Percentiles rank a stretch among this genome's conserved stretches.
These are phyloP conservation scores for Oxytropis ochrocephala DNA, from an alignment of 306 rosid species.

Conservation along the genomic window DNA sequence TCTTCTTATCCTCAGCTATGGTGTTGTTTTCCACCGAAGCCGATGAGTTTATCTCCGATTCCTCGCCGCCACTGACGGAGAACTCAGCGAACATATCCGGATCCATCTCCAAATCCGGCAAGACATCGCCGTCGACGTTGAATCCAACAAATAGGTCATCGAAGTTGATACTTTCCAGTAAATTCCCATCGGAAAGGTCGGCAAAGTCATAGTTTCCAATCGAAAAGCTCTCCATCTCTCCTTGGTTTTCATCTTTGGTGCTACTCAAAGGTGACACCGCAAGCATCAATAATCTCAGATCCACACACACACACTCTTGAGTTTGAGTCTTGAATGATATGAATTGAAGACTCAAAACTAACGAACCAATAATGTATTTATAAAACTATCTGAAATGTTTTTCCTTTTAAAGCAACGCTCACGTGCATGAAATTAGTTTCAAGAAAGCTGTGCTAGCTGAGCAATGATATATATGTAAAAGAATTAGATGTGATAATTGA, in stretches of 20 bases:
- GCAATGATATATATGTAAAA: too few species aligned
- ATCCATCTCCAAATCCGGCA: constrained; percentile 85
- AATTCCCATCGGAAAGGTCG: constrained; percentile 46
- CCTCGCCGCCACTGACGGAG: constrained; percentile 35
- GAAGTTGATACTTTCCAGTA: constrained; percentile 68
- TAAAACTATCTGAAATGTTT: background rate
- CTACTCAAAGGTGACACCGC: constrained; percentile 58
- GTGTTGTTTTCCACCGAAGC: constrained; percentile 24
- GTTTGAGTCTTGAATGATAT: too few species aligned
- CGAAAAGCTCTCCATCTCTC: constrained; percentile 53
- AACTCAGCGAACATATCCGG: constrained; percentile 59
- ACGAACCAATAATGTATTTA: too few species aligned
- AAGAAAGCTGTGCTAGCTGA: too few species aligned
- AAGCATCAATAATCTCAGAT: constrained; percentile 50
- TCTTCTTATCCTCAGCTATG: background rate
- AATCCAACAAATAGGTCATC: constrained; percentile 66
- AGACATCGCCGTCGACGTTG: constrained; percentile 46
- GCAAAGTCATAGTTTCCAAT: constrained; percentile 35
- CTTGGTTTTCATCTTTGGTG: constrained; percentile 50
- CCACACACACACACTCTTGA: too few species aligned
- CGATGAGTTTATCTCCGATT: constrained; percentile 44
- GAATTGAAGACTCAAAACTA: background rate
- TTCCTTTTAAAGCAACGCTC: background rate
- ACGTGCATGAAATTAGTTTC: background rate
- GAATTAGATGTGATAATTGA: too few species aligned